Percentiles rank a stretch among this genome's conserved stretches.
These are phyloP conservation scores for Fraxinus baroniana DNA, from an alignment of 305 asterid species.

Conservation along the genomic window DNA sequence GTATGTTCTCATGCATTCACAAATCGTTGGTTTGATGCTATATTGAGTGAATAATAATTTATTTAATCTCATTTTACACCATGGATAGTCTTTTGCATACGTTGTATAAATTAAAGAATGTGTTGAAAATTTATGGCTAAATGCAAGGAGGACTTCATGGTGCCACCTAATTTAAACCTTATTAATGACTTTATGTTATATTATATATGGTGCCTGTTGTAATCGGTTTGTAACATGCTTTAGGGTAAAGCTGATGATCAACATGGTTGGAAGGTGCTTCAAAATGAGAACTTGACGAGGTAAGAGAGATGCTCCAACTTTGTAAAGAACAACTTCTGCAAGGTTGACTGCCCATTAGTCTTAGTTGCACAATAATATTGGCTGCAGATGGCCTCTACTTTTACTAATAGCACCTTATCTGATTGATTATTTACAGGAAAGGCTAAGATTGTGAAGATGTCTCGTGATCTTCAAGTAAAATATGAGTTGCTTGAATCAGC, in stretches of 20 bases:
- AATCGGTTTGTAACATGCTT: conserved; percentile 4
- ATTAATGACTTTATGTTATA: background rate
- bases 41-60: background rate
- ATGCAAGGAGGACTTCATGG: background rate
- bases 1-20: background rate
- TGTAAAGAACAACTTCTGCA: conserved; percentile 63
- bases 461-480: conserved; percentile 67
- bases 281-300: conserved; percentile 71
- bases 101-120: background rate
- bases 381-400: conserved; percentile 8
- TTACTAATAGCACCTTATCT: conserved; percentile 24
- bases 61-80: background rate
- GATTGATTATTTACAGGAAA: conserved; percentile 56
- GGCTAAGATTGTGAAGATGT: conserved; percentile 62
- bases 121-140: background rate
- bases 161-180: background rate
- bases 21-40: background rate
- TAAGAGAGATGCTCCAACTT: conserved; percentile 69
- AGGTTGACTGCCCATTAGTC: conserved; percentile 47
- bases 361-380: conserved; percentile 6
- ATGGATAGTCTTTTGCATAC: background rate
- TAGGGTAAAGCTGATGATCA: conserved; percentile 99
- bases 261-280: conserved; percentile 77
- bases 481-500: conserved; percentile 74
- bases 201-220: background rate